Conservation (phyloP, 257 asterid genomes). For the Gentiana macrophylla region DNA sequence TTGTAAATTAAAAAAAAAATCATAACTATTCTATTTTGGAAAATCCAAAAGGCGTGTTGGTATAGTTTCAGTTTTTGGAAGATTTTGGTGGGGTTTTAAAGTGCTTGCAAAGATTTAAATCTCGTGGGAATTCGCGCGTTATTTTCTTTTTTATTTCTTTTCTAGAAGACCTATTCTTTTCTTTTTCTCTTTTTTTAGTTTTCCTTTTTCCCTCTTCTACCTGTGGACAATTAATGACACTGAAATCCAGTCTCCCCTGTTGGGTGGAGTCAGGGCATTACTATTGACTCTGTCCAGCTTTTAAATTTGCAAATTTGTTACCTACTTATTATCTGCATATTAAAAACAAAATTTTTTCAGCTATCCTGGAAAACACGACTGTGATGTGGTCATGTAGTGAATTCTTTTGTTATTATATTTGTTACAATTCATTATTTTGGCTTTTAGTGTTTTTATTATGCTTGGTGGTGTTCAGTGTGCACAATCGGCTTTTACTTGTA, state of each 20-base stretch:
- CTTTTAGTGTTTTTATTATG: slow-evolving; percentile 11
- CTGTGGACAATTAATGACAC: too few species aligned
- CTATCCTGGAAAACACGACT: neutral
- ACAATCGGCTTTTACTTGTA: slow-evolving; percentile 1
- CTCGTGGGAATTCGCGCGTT: slow-evolving; percentile 55
- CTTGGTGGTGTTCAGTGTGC: neutral
- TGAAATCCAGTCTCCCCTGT: too few species aligned
- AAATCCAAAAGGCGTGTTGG: slow-evolving; percentile 12
- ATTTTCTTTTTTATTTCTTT: slow-evolving; percentile 8
- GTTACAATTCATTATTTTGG: neutral
- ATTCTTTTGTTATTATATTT: neutral
- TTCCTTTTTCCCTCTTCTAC: slow-evolving; percentile 17
- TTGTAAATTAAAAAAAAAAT: slow-evolving; percentile 5
- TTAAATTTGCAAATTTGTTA: slow-evolving; percentile 2
- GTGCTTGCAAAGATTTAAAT: slow-evolving; percentile 17
- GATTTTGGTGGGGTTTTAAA: slow-evolving; percentile 11
- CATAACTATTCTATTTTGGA: slow-evolving; percentile 29
- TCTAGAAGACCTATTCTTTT: neutral
- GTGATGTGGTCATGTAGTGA: neutral
- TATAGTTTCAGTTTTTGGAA: slow-evolving; percentile 2
- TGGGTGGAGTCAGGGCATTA: slow-evolving; percentile 19
- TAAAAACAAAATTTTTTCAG: neutral
- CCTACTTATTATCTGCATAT: slow-evolving; percentile 3
- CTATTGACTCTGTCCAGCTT: slow-evolving; percentile 50
- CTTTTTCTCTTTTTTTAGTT: slow-evolving; percentile 21